Conservation (phyloP, 768 basidiomycete species). For the Rhodosporidiobolus odoratus region DNA sequence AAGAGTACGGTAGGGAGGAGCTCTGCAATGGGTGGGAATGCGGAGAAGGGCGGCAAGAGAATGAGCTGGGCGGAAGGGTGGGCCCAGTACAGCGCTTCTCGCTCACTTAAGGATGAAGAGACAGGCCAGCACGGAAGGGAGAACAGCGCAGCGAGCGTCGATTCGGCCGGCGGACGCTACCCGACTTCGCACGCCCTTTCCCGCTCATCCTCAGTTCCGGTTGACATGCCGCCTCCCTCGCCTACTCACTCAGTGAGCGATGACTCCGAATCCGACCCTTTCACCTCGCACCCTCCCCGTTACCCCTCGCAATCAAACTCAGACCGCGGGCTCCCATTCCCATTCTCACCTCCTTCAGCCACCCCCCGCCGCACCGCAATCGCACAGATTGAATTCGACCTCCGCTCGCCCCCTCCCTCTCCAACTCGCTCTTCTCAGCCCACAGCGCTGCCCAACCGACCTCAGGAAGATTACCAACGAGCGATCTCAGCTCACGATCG, state of each 20-base stretch:
- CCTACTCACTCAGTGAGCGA: neutral
- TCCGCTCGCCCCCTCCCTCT: neutral
- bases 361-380: neutral
- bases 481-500: neutral
- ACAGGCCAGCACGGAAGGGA: neutral
- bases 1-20: neutral
- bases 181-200: neutral
- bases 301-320: neutral
- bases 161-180: constrained; percentile 15
- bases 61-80: neutral
- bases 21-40: too few species aligned
- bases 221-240: neutral
- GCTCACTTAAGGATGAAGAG: neutral
- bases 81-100: too few species aligned
- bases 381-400: neutral
- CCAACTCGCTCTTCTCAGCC: neutral
- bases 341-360: neutral
- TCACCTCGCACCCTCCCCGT: neutral
- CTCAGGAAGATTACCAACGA: neutral
- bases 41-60: neutral
- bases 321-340: neutral
- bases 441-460: neutral
- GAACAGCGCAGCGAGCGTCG: constrained; percentile 25
- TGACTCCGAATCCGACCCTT: neutral
- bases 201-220: too few species aligned